Evolutionary conservation across 2,329 filamentous ascomycete genomes (phyloP), one percentile per base, ranked within the genome.

Genomic region (Paecilomyces niveus): DNA sequence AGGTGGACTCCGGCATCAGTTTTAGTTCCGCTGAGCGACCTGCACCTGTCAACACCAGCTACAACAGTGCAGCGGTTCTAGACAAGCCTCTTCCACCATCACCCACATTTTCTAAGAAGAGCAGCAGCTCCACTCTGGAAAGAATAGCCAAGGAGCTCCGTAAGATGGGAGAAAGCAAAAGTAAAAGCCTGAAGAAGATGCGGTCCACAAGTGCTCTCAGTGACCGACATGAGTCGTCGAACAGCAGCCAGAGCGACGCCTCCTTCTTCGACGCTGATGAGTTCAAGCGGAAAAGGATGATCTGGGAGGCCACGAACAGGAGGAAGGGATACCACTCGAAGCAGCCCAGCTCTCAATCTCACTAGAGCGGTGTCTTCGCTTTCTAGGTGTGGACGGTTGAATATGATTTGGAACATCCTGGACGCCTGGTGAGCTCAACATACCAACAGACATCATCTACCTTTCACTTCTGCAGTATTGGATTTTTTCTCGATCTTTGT

Each of bases 1-100:
- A 86, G 71, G 81, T 81, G 22, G 85, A 87, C 68, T 87, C 85
- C 2, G 85, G 85, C 21, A 81, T 87, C 59, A 86, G 83, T 70
- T 85, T 87, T 65, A 77, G 75, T 54, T 74, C 74, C 1, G 63
- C 68, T 24, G 70, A 70, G 50, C 70, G 68, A 52, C 51, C 61
- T 31, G 69, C 73, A 31, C 71, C 72, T 9, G 74, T 74, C 29
- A 75, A 69, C 61, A 73, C 72, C 63, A 70, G 66, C 59, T 64
- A 55, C 55, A 69, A 69, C 54, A 68, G 61, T 32, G 68, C 71
- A 29, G 64, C 65, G 18, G 65, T 67, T 18, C 24, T 70, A 58
- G 74, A 80, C 64, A 74, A 79, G 64, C 74, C 74, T 50, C 71
- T 78, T 49, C 76, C 75, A 7, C 68, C 72, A 9, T 74, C 70